Percentiles rank a stretch among this genome's conserved stretches.
Conservation (phyloP, 2,329 filamentous ascomycete species). For the Monilinia fructigena region DNA sequence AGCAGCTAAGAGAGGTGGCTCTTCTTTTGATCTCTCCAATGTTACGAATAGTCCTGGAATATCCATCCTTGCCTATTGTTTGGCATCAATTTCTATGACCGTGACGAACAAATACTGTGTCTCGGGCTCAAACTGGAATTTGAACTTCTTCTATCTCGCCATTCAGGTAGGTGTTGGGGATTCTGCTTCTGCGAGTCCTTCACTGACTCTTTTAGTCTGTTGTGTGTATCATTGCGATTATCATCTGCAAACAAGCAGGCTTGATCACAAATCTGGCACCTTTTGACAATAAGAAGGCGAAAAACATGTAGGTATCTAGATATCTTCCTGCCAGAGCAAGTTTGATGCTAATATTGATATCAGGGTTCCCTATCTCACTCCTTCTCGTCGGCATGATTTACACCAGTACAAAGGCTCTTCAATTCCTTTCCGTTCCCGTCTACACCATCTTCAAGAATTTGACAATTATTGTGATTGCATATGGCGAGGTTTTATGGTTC, state of each 20-base stretch:
- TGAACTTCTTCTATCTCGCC: conserved; percentile 92
- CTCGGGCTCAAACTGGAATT: conserved; percentile 85
- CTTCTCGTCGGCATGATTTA: conserved; percentile 99
- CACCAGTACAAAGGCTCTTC: conserved; percentile 90
- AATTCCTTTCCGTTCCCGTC: conserved; percentile 94
- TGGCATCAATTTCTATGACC: conserved; percentile 98
- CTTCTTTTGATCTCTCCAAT: conserved; percentile 34
- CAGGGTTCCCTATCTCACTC: conserved; percentile 94
- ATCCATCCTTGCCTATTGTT: conserved; percentile 86
- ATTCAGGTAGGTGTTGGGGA: conserved; percentile 68
- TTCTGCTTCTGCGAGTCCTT: conserved; percentile 16
- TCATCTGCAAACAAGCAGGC: conserved; percentile 75
- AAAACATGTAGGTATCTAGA: conserved; percentile 69
- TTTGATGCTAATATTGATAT: conserved; percentile 22
- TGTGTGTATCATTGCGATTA: conserved; percentile 83
- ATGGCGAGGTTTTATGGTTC: conserved; percentile 98
- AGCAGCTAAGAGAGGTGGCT: conserved; percentile 39
- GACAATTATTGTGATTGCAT: conserved; percentile 97
- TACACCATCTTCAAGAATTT: conserved; percentile 99
- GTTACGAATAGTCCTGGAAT: conserved; percentile 74
- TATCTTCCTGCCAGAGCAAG: conserved; percentile 5
- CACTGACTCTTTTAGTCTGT: conserved; percentile 60
- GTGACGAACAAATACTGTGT: conserved; percentile 99
- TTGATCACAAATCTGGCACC: conserved; percentile 78
- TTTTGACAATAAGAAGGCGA: conserved; percentile 86